Base-by-base conservation (phyloP, 768 basidiomycete genomes). In the Mycena pura region DNA sequence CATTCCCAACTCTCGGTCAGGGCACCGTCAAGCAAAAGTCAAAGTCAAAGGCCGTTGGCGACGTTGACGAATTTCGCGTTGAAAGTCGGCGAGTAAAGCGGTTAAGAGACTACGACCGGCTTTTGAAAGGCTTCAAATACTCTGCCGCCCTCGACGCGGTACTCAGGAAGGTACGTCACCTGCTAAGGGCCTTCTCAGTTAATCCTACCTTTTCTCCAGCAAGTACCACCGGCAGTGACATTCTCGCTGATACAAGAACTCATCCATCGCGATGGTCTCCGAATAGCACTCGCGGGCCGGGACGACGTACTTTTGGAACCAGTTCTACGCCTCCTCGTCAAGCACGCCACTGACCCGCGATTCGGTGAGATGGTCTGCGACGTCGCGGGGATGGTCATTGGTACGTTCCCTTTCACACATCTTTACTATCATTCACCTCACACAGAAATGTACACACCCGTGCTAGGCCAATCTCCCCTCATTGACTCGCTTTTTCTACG, bases 301-400 rank as follows among this genome's bases (percentile, higher is more conserved):
- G 96, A 99, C 69, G 97, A 99, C 71, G 89, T 98, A 44, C 81
- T 96, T 11, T 80, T 99, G 6, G 95, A 97, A 70, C 96, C 96
- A 2, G 81, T 99, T 32, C 83, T 99, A n/a, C 84, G 87, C 3
- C 83, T 98, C 34, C 82, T 99, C 22, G 76, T 94, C 54, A 93
- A 92, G 71, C 84, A 98, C 73, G 83, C 96, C 55, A 80, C 88
- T 6, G 94, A 97, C 77, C 93, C 95, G 31, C 88, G 96, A 25
- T 99, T 97, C 70, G 95, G 95, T n/a, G 87, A 90, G 61, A 82
- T 93, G 73, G 95, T 90, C 13, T 89, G 90, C 63, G 91, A 95
- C 64, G 82, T 97, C 34, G 84, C 91, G 17, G 80, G 81, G 17
- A 77, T 98, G 7, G 85, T 98, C 38, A 87, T 98, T 53, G 96